These are phyloP conservation scores for Phytopythium oedochilum DNA, from an alignment of 352 stramenopile genomes.

Conservation along the genomic window DNA sequence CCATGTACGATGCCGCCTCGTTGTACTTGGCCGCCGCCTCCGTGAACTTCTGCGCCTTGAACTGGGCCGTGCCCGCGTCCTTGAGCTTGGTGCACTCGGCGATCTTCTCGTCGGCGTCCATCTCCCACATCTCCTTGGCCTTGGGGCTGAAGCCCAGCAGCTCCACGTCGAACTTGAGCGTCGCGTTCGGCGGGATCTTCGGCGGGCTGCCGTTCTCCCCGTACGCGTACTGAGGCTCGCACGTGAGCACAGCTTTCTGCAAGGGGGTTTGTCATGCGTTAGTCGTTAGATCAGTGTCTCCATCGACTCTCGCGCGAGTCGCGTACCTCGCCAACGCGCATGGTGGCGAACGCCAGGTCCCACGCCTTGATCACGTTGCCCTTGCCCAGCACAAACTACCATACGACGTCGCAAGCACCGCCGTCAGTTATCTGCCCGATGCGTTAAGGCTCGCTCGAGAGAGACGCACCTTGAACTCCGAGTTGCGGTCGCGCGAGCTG, in stretches of 20 bases:
- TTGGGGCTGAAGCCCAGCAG: conserved; percentile 93
- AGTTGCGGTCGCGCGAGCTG: conserved; percentile 86
- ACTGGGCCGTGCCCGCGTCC: conserved; percentile 89
- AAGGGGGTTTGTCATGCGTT: background rate
- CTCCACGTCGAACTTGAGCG: conserved; percentile 96
- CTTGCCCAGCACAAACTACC: conserved; percentile 77
- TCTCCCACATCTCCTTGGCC: conserved; percentile 94
- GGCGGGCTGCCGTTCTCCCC: conserved; percentile 85
- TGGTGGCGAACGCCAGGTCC: conserved; percentile 88
- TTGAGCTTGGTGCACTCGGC: conserved; percentile 86
- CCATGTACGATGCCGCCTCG: conserved; percentile 75
- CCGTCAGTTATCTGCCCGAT: background rate
- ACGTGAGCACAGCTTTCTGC: conserved; percentile 90
- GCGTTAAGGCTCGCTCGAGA: background rate
- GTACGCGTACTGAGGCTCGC: conserved; percentile 93
- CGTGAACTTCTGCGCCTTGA: conserved; percentile 87
- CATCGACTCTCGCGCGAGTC: background rate
- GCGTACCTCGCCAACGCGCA: conserved; percentile 92
- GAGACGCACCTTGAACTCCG: conserved; percentile 67
- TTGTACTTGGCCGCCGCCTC: conserved; percentile 86
- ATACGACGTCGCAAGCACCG: background rate
- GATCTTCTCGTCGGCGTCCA: conserved; percentile 82
- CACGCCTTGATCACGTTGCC: conserved; percentile 90
- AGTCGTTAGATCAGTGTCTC: background rate
- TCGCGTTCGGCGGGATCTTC: conserved; percentile 94